phyloP scores from a whole-genome alignment of 129 eudicot species.

The Artemisia tridentata region DNA sequence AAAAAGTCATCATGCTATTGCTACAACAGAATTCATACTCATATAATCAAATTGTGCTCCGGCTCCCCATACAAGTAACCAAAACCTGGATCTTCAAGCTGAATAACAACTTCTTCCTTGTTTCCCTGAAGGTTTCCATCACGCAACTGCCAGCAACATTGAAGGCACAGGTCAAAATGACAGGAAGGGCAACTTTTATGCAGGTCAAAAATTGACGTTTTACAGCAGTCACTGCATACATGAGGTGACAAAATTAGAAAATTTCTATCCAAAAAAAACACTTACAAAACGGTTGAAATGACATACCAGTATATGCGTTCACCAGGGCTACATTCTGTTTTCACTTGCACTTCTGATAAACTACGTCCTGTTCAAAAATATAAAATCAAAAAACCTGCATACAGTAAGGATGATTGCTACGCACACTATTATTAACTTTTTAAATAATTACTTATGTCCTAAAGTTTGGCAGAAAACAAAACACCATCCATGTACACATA shows the following conservation, averaged over 20 bases:
- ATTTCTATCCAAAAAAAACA: not conserved
- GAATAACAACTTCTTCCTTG: conserved; percentile 35
- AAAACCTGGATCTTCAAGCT: conserved; percentile 31
- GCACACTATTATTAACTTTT: too few relatives aligned
- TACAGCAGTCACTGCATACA: conserved; percentile 69
- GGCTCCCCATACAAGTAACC: not conserved
- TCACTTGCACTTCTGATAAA: conserved; percentile 36
- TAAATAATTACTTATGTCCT: too few relatives aligned
- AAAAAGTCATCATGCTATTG: not conserved
- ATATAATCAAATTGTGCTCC: not conserved
- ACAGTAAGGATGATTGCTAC: not conserved
- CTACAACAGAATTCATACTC: not conserved
- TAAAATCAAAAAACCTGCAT: not conserved
- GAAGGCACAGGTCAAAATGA: conserved; percentile 71
- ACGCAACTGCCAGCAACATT: conserved; percentile 74
- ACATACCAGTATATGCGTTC: conserved; percentile 68
- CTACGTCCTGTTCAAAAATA: conserved; percentile 36
- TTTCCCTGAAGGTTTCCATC: conserved; percentile 46
- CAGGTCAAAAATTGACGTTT: conserved; percentile 64
- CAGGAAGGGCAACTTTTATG: conserved; percentile 64
- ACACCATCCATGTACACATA: too few relatives aligned
- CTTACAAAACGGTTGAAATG: not conserved
- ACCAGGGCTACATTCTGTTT: conserved; percentile 16
- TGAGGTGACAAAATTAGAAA: not conserved
- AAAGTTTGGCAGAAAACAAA: too few relatives aligned